phyloP scores from a whole-genome alignment of 2,329 filamentous ascomycete genomes.

The Colletotrichum somersetense region DNA sequence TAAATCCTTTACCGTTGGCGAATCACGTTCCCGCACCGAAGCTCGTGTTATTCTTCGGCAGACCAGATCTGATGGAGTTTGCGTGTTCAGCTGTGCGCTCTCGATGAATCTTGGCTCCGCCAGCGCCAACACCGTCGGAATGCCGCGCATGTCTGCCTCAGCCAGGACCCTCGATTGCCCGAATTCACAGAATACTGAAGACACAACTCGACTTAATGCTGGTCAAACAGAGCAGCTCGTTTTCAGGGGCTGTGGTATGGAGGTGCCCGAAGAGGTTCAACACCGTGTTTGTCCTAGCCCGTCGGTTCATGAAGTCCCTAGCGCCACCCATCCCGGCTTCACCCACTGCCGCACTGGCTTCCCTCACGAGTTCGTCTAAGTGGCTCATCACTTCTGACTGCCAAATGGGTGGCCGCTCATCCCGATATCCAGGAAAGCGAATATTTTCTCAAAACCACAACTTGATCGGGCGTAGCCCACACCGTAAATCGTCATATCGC shows the following conservation, averaged over 20 bases:
- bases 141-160: neutral
- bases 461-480: neutral
- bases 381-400: neutral
- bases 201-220: neutral
- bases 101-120: neutral
- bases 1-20: neutral
- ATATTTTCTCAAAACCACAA: neutral
- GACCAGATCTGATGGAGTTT: neutral
- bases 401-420: neutral
- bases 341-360: too few relatives aligned
- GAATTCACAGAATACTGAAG: neutral
- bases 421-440: neutral
- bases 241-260: neutral
- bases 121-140: neutral
- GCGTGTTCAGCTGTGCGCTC: neutral
- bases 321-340: too few relatives aligned
- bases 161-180: neutral
- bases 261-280: neutral
- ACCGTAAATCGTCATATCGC: too few relatives aligned
- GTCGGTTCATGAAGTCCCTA: neutral
- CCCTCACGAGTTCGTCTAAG: too few relatives aligned
- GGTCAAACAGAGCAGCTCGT: neutral
- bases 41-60: slow-evolving; percentile 19
- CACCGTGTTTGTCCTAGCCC: neutral
- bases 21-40: slow-evolving; percentile 14